Conservation (phyloP, 495 filamentous ascomycete genomes). For the Sporormia fimetaria region DNA sequence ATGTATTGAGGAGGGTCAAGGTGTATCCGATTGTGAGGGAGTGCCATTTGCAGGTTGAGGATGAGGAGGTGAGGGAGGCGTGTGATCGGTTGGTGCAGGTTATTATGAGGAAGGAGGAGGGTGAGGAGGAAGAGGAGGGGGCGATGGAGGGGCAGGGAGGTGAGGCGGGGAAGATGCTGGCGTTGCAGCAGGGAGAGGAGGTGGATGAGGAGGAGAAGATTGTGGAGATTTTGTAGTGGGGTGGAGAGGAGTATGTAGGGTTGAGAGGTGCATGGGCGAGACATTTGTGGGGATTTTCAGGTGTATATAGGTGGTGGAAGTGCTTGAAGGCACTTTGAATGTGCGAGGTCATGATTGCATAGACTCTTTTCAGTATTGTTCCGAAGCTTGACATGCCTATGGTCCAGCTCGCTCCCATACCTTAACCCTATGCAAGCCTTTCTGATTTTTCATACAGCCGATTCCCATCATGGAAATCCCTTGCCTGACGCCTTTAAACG, state of each 20-base stretch:
- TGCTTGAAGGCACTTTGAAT: too few relatives aligned
- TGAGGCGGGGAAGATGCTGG: conserved; percentile 12
- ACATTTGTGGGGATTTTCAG: too few relatives aligned
- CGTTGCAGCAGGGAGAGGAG: conserved; percentile 30
- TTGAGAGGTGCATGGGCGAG: neutral
- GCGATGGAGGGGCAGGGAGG: neutral
- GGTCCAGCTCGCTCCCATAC: too few relatives aligned
- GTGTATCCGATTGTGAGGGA: conserved; percentile 86
- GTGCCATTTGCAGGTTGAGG: conserved; percentile 63
- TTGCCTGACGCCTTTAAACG: too few relatives aligned
- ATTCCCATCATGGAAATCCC: too few relatives aligned
- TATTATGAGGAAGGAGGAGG: conserved; percentile 70
- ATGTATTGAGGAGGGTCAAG: conserved; percentile 58
- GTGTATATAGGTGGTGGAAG: too few relatives aligned
- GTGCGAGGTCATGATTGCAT: too few relatives aligned
- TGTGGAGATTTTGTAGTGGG: conserved; percentile 31
- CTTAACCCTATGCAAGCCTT: too few relatives aligned
- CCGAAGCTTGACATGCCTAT: too few relatives aligned
- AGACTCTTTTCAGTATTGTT: too few relatives aligned
- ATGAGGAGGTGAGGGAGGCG: conserved; percentile 72
- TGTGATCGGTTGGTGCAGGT: conserved; percentile 88
- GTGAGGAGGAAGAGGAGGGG: conserved; percentile 27
- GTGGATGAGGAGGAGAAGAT: conserved; percentile 39
- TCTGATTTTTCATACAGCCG: too few relatives aligned
- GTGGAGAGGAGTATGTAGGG: neutral